These are phyloP conservation scores for Lecanosticta acicola DNA, from an alignment of 2,329 filamentous ascomycete genomes.

Conservation along the genomic window DNA sequence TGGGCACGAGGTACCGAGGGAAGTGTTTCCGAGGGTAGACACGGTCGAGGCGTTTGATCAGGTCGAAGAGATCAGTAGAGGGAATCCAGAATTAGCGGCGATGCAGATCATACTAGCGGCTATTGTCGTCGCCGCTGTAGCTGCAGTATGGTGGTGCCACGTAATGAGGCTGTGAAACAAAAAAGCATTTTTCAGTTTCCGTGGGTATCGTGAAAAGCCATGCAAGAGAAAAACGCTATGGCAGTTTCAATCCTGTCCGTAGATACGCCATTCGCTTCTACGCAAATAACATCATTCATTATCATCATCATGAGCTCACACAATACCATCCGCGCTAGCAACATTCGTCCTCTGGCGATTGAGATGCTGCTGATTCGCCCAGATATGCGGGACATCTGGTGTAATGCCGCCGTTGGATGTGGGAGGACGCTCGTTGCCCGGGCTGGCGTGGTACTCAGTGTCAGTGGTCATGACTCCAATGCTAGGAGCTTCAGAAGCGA, in stretches of 20 bases:
- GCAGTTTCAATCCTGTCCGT: too few relatives aligned
- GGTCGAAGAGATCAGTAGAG: neutral
- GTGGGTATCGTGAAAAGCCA: neutral
- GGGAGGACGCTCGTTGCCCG: too few relatives aligned
- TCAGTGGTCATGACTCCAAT: neutral
- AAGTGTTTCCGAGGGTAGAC: slow-evolving; percentile 15
- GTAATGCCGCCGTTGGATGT: neutral
- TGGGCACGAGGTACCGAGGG: slow-evolving; percentile 16
- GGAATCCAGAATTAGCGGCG: neutral
- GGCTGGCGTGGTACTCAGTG: neutral
- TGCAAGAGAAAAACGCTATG: neutral
- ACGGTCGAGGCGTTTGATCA: neutral
- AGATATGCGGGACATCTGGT: neutral
- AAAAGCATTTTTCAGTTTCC: neutral
- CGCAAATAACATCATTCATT: too few relatives aligned
- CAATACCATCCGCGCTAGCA: neutral
- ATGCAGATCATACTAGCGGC: neutral
- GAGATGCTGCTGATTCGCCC: neutral
- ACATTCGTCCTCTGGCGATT: neutral
- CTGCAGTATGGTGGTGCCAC: neutral
- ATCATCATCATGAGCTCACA: neutral
- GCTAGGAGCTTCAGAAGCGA: neutral
- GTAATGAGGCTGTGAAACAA: neutral
- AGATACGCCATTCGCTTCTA: too few relatives aligned
- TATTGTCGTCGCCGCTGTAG: neutral